These are phyloP conservation scores for Hansenula anomala DNA, from an alignment of 1,139 yeast genomes.

Conservation along the genomic window DNA sequence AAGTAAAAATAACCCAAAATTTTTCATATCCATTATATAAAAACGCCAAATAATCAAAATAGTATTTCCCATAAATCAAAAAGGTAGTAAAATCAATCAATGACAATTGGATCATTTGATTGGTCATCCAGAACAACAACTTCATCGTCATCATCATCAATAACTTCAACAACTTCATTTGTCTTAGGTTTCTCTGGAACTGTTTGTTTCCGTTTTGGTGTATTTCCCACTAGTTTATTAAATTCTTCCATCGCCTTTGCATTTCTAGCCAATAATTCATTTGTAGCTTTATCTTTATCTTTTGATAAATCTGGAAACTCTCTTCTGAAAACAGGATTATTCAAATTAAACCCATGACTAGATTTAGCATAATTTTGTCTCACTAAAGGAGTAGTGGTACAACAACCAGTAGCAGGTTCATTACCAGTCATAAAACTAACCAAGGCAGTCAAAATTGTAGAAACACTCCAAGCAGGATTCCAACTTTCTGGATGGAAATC, in stretches of 20 bases:
- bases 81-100: neutral
- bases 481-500: constrained; percentile 76
- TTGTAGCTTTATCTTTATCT: too few relatives aligned
- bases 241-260: too few relatives aligned
- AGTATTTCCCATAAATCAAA: too few relatives aligned
- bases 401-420: constrained; percentile 16
- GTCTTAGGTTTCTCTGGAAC: neutral
- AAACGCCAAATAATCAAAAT: too few relatives aligned
- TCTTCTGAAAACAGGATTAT: constrained; percentile 41
- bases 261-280: too few relatives aligned
- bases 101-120: neutral
- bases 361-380: constrained; percentile 8
- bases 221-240: too few relatives aligned
- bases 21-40: too few relatives aligned
- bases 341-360: constrained; percentile 17
- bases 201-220: neutral
- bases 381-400: constrained; percentile 1
- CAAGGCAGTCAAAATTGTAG: constrained; percentile 67
- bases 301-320: constrained; percentile 35
- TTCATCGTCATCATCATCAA: neutral
- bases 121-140: constrained; percentile 4
- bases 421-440: constrained; percentile 55
- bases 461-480: constrained; percentile 83
- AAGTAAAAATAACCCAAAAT: too few relatives aligned
- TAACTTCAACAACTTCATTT: neutral